Base-by-base conservation (phyloP, 1,284 basidiomycete species). In the Sanghuangporus baumii region DNA sequence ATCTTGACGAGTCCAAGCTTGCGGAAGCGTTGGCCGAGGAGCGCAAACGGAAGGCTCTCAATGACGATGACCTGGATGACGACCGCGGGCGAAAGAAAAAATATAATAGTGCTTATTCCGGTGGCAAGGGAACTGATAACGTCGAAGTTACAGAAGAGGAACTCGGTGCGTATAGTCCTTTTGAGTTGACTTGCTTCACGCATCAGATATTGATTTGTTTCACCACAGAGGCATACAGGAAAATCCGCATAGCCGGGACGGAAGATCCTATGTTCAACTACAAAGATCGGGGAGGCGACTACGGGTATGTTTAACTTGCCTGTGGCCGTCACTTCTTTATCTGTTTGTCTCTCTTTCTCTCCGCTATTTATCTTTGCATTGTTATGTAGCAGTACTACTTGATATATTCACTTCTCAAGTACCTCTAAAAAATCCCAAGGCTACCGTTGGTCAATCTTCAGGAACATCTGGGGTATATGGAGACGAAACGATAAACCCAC, bases 201-300 rank as follows among this genome's bases (percentile, higher is more conserved):
- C 31, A 14, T 46, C 48, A 65, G 36, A 59, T 64, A 18, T 38
- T 67, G 66, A 66, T 62, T 70, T 23, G 50, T 34, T 67, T 66
- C 60, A 62, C 67, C 71, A 62, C 78, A 92, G 91, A 96, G 85
- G 87, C 87, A 18, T 96, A 95, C 74, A 82, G 93, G 57, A 87
- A 91, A 84, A 85, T 75, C 59, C 81, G 86, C 57, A 63, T 66
- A 7, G 72, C 74, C 76, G 82, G 68, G 81, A 76, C 80, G 26
- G 91, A 94, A 64, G 93, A 96, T 73, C 93, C 93, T 3, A 94
- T 96, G 91, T 89, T 89, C 38, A 90, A 90, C 69, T 93, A 95
- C 72, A 79, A 89, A 31, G 89, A 92, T 71, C 68, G 70, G 48
- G 82, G 79, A 18, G 61, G 48, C 57, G 61, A 58, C 34, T 62